These are phyloP conservation scores for Cyberlindnera euphorbiae DNA, from an alignment of 805 yeast species.

Conservation along the genomic window DNA sequence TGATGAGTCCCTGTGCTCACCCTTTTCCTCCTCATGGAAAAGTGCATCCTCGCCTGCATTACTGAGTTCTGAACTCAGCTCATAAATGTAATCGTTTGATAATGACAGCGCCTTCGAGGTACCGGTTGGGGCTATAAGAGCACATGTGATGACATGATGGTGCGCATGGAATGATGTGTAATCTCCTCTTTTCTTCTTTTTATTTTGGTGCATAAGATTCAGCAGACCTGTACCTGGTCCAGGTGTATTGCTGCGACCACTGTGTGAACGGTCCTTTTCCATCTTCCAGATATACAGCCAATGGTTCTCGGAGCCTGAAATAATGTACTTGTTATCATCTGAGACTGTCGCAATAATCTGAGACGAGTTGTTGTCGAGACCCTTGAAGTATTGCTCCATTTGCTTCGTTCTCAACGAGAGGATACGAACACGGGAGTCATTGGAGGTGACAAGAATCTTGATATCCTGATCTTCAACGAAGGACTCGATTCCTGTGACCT, in stretches of 20 bases:
- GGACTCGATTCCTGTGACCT: constrained; percentile 72
- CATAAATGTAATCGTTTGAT: constrained; percentile 79
- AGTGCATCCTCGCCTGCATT: constrained; percentile 1
- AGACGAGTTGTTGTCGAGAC: constrained; percentile 64
- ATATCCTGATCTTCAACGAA: constrained; percentile 34
- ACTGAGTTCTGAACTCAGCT: constrained; percentile 36
- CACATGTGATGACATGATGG: constrained; percentile 66
- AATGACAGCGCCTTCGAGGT: constrained; percentile 61
- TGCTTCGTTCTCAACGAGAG: constrained; percentile 50
- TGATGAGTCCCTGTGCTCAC: constrained; percentile 5
- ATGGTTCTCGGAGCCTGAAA: constrained; percentile 85
- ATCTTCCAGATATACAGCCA: constrained; percentile 80
- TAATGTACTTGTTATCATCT: constrained; percentile 51
- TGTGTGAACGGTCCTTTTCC: constrained; percentile 19
- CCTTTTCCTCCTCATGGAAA: background rate
- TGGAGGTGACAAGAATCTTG: constrained; percentile 61
- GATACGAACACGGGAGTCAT: constrained; percentile 74
- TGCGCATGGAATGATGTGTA: constrained; percentile 77
- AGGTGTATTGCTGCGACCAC: background rate
- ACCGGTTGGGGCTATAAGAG: constrained; percentile 69
- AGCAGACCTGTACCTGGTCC: constrained; percentile 5
- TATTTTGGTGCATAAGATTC: constrained; percentile 13
- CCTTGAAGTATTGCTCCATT: constrained; percentile 66
- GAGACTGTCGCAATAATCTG: constrained; percentile 65
- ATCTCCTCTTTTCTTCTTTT: constrained; percentile 45